Evolutionary conservation across 768 basidiomycete genomes (phyloP).

Genomic region (Leccinellum rugosiceps): DNA sequence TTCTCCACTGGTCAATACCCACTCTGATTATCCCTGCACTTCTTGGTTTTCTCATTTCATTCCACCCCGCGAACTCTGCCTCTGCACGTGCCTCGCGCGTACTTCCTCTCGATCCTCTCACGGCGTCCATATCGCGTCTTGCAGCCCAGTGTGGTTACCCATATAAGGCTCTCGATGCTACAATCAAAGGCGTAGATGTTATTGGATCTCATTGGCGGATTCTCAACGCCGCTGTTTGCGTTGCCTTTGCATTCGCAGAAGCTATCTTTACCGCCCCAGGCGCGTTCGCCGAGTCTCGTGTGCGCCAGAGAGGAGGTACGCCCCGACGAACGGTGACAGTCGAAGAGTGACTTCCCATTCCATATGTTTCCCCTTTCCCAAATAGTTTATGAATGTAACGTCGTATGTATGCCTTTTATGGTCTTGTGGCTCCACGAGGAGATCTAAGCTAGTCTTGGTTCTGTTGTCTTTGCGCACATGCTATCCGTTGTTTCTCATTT

Average conservation of each 20-base stretch:
- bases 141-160: conserved; percentile 61
- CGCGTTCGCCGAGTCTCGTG: conserved; percentile 32
- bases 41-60: conserved; percentile 59
- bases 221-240: conserved; percentile 49
- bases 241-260: conserved; percentile 69
- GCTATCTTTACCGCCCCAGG: conserved; percentile 50
- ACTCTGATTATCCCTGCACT: conserved; percentile 56
- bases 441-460: conserved; percentile 9
- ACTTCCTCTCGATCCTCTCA: conserved; percentile 54
- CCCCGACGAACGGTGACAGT: conserved; percentile 18
- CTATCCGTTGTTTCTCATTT: conserved; percentile 16
- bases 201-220: conserved; percentile 56
- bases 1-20: conserved; percentile 63
- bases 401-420: conserved; percentile 1
- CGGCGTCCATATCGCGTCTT: conserved; percentile 60
- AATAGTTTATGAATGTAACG: not conserved
- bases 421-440: not conserved
- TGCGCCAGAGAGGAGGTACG: conserved; percentile 20
- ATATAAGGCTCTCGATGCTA: conserved; percentile 28
- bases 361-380: not conserved
- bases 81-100: conserved; percentile 21
- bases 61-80: conserved; percentile 42
- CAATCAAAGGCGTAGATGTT: conserved; percentile 45
- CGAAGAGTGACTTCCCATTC: conserved; percentile 18
- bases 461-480: conserved; percentile 10